Base-by-base conservation (phyloP, 1,284 basidiomycete genomes). In the Fomitopsis betulina region DNA sequence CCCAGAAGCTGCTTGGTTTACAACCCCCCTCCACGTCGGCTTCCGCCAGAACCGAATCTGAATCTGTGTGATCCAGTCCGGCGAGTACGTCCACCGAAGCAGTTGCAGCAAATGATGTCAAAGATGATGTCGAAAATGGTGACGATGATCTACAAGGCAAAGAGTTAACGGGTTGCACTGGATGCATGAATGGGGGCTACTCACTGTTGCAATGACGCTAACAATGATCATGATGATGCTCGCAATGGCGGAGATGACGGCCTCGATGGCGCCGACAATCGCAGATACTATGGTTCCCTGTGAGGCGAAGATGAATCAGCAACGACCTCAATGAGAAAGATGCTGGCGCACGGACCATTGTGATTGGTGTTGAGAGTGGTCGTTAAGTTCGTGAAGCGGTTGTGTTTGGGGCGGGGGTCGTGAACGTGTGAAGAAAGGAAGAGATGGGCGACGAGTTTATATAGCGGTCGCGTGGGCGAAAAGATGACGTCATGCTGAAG, bases 271-370 rank as follows among this genome's bases (percentile, higher is more conserved):
- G 55, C 69, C 63, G 23, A 81, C 85, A 56, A 86, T 86, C 42
- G 85, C 79, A 65, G 83, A 85, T 66, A 86, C 73, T 50, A 86
- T 75, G n/a, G 82, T 76, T 38, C 84, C 84, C 84, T 86, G 60
- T 6, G 49, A 5, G 5, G 5, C 2, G 10, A 15, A 3, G 9
- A 17, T 9, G 10, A 30, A 25, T 27, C 5, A 32, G 54, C 21
- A n/a, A 23, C 5, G 17, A 27, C 17, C 23, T 33, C 32, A 30
- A 1, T 23, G 12, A 7, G 2, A 10, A 17, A 12, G 15, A 19
- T 4, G 13, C 1, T 23, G 1, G 19, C 12, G 25, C 23, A 49
- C 58, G 10, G 6, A 56, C 58, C 58, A 59, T 59, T 35, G 32
- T 59, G 54, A 38, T 43, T 45, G 25, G 27, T 40, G 21, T 17